Conservation (phyloP, 768 basidiomycete species). For the Chalciporus piperatus region DNA sequence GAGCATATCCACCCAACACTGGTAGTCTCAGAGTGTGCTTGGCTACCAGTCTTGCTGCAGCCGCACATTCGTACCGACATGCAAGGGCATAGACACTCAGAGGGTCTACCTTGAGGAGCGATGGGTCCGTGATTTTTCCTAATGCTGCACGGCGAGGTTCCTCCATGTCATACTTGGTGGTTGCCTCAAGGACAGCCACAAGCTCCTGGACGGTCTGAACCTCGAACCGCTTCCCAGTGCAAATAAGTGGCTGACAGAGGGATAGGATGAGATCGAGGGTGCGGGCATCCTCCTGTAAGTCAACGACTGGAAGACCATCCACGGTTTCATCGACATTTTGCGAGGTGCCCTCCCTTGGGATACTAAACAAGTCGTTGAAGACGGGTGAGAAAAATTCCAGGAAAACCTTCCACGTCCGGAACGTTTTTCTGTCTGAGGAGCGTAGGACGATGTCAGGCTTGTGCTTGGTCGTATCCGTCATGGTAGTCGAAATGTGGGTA, state of each 20-base stretch:
- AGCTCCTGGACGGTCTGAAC: slow-evolving; percentile 1
- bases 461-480: slow-evolving; percentile 1
- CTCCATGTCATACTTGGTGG: slow-evolving; percentile 18
- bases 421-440: slow-evolving; percentile 6
- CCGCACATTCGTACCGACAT: slow-evolving; percentile 1
- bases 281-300: slow-evolving; percentile 11
- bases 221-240: background rate
- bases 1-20: background rate
- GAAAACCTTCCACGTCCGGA: slow-evolving; percentile 8
- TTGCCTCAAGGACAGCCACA: slow-evolving; percentile 4
- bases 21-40: slow-evolving; percentile 8
- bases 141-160: background rate
- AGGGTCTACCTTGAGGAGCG: slow-evolving; percentile 5
- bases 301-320: slow-evolving; percentile 3
- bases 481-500: background rate
- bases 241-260: slow-evolving; percentile 8
- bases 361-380: slow-evolving; percentile 13
- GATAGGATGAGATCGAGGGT: slow-evolving; percentile 7
- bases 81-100: slow-evolving; percentile 10
- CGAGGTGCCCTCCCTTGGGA: slow-evolving; percentile 4
- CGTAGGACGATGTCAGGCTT: slow-evolving; percentile 15
- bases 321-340: background rate
- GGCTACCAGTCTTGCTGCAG: slow-evolving; percentile 9
- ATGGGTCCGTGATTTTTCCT: background rate
- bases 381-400: slow-evolving; percentile 12